Evolutionary conservation across 208 protist species (phyloP), one percentile per base, ranked within the genome.

Genomic region (Crithidia expoeki): DNA sequence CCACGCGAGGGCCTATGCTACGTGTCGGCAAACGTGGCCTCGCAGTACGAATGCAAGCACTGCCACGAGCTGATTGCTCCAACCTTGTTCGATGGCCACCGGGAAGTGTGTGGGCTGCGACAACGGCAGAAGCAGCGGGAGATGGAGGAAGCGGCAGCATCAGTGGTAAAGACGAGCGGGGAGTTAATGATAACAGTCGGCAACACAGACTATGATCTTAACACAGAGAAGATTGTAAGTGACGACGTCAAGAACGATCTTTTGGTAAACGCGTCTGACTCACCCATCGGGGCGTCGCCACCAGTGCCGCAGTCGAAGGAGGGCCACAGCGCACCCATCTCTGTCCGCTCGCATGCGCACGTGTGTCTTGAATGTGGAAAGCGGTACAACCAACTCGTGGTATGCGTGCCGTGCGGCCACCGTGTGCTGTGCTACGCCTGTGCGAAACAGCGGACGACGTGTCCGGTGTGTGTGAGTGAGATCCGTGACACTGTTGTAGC

Each of bases 361-460:
- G 46, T 77, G 14, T 87, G 81, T 42, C 47, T 84, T 0, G 81
- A 87, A 49, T 87, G 81, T 38, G 68, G 64, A n/a, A 71, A 73
- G 23, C 67, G 21, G 14, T 76, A 76, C 40, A 40, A 32, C n/a
- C 74, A 78, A 42, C 71, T 95, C 2, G 71, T 91, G 4, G 76
- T 95, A 19, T 76, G 76, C 27, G 33, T 84, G 1, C 92, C 92
- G 5, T 97, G 92, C 50, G 89, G 92, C 21, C 92, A 97, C 71
- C 80, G 85, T 25, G 80, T 90, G n/a, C 46, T 97, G 42, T 97
- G 92, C 68, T 67, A 65, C 28, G 49, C 52, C 19, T 97, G 92
- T 56, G 72, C 78, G n/a, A 72, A 63, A 52, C 68, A 69, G 30
- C 84, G 79, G 17, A 81, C 67, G 21, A 87, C 85, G 46, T 97